Conservation (phyloP, 2,329 filamentous ascomycete genomes). For the Taxawa tesnikishii region DNA sequence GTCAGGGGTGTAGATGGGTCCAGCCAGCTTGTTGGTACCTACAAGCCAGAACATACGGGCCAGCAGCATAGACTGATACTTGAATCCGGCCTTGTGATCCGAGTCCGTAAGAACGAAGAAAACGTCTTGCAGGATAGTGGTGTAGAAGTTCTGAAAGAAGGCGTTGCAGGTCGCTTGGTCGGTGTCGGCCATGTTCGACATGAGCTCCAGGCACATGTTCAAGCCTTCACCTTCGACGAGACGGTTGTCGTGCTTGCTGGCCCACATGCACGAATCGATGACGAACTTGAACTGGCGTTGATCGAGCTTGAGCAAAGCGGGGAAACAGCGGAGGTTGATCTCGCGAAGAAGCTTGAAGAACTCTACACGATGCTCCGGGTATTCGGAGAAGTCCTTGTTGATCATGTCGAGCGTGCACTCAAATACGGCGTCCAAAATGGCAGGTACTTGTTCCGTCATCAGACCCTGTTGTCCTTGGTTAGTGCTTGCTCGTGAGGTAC, state of each 20-base stretch:
- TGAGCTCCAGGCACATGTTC: conserved; percentile 95
- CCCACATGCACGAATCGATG: conserved; percentile 99
- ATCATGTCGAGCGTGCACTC: conserved; percentile 99
- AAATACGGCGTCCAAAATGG: conserved; percentile 97
- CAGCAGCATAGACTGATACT: conserved; percentile 87
- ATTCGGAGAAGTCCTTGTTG: conserved; percentile 99
- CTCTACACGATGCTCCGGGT: conserved; percentile 96
- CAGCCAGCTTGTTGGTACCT: conserved; percentile 78
- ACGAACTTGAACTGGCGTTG: conserved; percentile 98
- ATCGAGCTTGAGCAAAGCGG: conserved; percentile 83
- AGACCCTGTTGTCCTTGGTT: conserved; percentile 46
- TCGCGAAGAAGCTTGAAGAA: conserved; percentile 95
- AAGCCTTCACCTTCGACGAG: conserved; percentile 93
- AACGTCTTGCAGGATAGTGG: conserved; percentile 89
- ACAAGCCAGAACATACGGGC: conserved; percentile 95
- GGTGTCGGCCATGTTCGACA: conserved; percentile 93
- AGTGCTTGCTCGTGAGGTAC: conserved; percentile 14
- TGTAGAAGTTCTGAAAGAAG: conserved; percentile 98
- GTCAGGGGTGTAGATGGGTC: conserved; percentile 76
- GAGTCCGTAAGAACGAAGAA: conserved; percentile 97
- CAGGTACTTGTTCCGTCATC: conserved; percentile 97
- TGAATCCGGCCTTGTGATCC: conserved; percentile 98
- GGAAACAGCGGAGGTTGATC: conserved; percentile 97
- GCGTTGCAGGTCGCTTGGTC: conserved; percentile 76
- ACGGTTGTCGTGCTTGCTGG: conserved; percentile 99